A percentile compares a stretch with the other conserved stretches of the same genome.
Conservation (phyloP, 2,329 filamentous ascomycete genomes). For the Coniochaeta prunicola region DNA sequence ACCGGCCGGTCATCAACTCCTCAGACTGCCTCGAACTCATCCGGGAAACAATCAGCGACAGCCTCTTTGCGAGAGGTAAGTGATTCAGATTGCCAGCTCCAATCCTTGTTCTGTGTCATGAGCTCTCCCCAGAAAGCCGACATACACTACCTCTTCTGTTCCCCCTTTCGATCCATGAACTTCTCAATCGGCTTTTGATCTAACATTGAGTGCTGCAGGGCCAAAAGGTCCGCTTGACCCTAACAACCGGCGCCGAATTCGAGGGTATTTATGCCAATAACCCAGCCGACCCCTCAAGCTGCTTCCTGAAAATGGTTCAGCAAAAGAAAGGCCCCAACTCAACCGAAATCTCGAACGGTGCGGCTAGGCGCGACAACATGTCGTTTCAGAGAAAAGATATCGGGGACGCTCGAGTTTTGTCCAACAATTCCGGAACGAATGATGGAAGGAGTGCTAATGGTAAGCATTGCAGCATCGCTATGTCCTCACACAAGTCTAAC, state of each 20-base stretch:
- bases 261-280: slow-evolving; percentile 22
- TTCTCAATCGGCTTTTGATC: neutral
- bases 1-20: slow-evolving; percentile 18
- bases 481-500: slow-evolving; percentile 4
- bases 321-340: slow-evolving; percentile 22
- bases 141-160: neutral
- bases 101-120: neutral
- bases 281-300: slow-evolving; percentile 15
- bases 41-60: slow-evolving; percentile 16
- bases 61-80: slow-evolving; percentile 23
- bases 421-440: slow-evolving; percentile 22
- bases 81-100: slow-evolving; percentile 1
- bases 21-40: slow-evolving; percentile 13
- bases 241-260: slow-evolving; percentile 20
- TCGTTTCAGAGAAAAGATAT: slow-evolving; percentile 25
- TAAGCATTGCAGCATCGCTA: slow-evolving; percentile 16
- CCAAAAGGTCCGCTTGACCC: slow-evolving; percentile 21
- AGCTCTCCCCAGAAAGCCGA: neutral
- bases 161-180: neutral
- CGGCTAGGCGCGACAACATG: slow-evolving; percentile 22
- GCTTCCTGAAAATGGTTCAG: slow-evolving; percentile 23
- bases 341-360: slow-evolving; percentile 21
- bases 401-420: slow-evolving; percentile 15
- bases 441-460: slow-evolving; percentile 31
- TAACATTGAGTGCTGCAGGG: slow-evolving; percentile 14